phyloP scores from a whole-genome alignment of 345 rosid genomes.

The Geranium brycei region DNA sequence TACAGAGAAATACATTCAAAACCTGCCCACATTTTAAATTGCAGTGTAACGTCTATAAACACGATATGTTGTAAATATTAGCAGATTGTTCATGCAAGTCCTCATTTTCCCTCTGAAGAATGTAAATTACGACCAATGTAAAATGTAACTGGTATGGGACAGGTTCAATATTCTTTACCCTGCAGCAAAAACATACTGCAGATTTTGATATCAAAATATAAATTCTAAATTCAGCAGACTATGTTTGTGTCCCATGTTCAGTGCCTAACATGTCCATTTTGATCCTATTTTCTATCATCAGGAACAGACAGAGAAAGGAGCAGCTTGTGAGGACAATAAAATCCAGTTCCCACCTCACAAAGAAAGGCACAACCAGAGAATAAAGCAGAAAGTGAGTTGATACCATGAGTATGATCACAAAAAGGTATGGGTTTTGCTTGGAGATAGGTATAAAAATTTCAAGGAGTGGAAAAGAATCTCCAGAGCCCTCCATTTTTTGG shows the following conservation, averaged over 20 bases:
- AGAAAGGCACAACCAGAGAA: background rate
- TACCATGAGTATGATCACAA: conserved; percentile 13
- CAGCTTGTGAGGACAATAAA: no score
- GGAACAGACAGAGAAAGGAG: no score
- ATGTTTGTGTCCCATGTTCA: no score
- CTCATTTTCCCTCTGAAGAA: no score
- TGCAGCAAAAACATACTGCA: background rate
- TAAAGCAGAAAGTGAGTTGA: background rate
- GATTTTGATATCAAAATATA: background rate
- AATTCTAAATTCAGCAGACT: background rate
- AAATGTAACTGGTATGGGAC: no score
- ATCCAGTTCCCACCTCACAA: background rate
- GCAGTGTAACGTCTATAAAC: background rate
- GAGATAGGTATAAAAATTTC: conserved; percentile 24
- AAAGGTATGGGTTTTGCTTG: conserved; percentile 13
- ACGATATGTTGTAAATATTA: background rate
- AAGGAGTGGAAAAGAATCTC: no score
- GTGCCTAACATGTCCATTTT: no score
- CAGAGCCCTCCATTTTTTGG: no score
- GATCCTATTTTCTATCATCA: no score
- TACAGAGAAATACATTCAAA: no score
- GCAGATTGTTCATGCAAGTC: background rate
- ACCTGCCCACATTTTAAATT: no score
- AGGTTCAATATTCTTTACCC: background rate
- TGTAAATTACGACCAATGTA: no score